Percentiles rank a stretch among this genome's conserved stretches.
These are phyloP conservation scores for Parastagonospora nodorum DNA, from an alignment of 2,329 filamentous ascomycete genomes.

Conservation along the genomic window DNA sequence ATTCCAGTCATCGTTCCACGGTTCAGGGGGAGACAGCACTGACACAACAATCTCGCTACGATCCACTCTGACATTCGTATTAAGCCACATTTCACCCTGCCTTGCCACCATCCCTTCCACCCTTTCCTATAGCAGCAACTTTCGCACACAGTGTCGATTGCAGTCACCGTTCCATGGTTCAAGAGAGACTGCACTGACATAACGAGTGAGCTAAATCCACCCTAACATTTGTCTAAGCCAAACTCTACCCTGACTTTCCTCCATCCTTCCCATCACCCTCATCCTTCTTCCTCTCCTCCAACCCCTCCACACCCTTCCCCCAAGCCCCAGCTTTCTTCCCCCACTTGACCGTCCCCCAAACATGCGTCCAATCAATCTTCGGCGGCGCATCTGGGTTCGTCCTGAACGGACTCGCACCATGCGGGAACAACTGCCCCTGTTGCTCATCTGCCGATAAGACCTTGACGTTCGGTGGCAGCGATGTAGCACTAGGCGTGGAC, in stretches of 20 bases:
- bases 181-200: not conserved
- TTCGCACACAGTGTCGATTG: not conserved
- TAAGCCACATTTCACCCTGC: no score
- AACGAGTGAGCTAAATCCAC: no score
- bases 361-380: slow-evolving; percentile 58
- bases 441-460: slow-evolving; percentile 21
- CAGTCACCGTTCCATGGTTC: not conserved
- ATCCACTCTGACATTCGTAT: no score
- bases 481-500: not conserved
- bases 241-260: not conserved
- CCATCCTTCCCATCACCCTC: not conserved
- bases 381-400: slow-evolving; percentile 53
- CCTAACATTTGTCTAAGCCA: not conserved
- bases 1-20: no score
- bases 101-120: no score
- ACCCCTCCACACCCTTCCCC: slow-evolving; percentile 56
- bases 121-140: not conserved
- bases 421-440: slow-evolving; percentile 44
- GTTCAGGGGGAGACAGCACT: no score
- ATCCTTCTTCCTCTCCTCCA: slow-evolving; percentile 47
- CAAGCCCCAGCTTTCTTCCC: slow-evolving; percentile 59
- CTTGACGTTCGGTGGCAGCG: slow-evolving; percentile 19
- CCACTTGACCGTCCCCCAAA: slow-evolving; percentile 60
- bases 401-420: slow-evolving; percentile 54
- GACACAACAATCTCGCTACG: no score